Evolutionary conservation across 2,329 filamentous ascomycete genomes (phyloP).

Genomic region (Colletotrichum zoysiae): DNA sequence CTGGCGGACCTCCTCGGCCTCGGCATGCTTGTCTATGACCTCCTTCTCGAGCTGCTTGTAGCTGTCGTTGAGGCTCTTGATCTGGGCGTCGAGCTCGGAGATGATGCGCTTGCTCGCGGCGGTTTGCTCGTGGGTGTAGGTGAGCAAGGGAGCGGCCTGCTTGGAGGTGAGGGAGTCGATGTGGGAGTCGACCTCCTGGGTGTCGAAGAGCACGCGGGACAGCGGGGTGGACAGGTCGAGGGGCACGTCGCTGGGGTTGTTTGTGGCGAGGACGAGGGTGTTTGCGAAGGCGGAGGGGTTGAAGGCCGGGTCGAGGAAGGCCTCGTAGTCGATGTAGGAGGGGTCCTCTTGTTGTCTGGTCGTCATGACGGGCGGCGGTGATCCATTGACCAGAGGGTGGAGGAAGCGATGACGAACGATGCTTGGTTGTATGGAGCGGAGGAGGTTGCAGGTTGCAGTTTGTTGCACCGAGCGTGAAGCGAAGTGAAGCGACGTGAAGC

Average conservation of each 20-base stretch:
- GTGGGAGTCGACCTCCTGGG: conserved; percentile 96
- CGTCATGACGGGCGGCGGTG: conserved; percentile 46
- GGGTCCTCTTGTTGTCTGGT: conserved; percentile 66
- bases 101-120: conserved; percentile 80
- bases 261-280: conserved; percentile 86
- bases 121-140: conserved; percentile 81
- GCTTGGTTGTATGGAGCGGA: not conserved
- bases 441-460: too few relatives aligned
- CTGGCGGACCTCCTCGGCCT: conserved; percentile 83
- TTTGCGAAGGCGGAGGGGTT: conserved; percentile 88
- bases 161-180: conserved; percentile 91
- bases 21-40: conserved; percentile 86
- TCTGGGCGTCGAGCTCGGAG: conserved; percentile 81
- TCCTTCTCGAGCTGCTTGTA: conserved; percentile 89
- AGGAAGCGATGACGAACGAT: not conserved
- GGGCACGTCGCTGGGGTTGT: conserved; percentile 89
- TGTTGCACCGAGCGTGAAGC: too few relatives aligned
- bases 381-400: conserved; percentile 17
- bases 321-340: conserved; percentile 96
- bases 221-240: conserved; percentile 95
- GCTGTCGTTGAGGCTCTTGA: conserved; percentile 83
- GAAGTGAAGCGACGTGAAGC: not conserved
- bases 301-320: conserved; percentile 87
- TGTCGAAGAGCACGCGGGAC: conserved; percentile 93
- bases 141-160: conserved; percentile 83